phyloP scores from a whole-genome alignment of 768 basidiomycete genomes.

The Leccinum sublutescens region DNA sequence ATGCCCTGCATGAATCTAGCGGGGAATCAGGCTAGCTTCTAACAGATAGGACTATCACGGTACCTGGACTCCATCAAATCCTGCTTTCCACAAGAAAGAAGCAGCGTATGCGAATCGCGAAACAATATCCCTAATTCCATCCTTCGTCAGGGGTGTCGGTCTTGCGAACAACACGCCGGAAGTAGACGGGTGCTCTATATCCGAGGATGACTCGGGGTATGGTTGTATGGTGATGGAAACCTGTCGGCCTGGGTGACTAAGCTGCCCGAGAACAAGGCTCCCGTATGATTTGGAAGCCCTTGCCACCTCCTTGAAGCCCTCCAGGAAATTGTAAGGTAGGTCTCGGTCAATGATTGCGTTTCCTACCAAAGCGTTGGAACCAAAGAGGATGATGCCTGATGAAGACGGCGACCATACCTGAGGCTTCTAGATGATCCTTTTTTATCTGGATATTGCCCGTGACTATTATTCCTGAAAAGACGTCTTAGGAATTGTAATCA shows the following conservation, averaged over 20 bases:
- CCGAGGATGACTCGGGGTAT: conserved; percentile 35
- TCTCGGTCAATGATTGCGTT: conserved; percentile 34
- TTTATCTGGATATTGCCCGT: conserved; percentile 37
- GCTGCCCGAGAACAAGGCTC: conserved; percentile 32
- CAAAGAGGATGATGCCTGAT: not conserved
- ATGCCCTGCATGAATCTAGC: conserved; percentile 43
- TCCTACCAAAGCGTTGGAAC: conserved; percentile 15
- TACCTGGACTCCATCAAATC: conserved; percentile 67
- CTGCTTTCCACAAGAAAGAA: conserved; percentile 50
- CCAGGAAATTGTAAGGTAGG: conserved; percentile 24
- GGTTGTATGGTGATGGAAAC: conserved; percentile 36
- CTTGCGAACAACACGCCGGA: conserved; percentile 33
- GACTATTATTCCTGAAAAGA: conserved; percentile 29
- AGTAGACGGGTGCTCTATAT: conserved; percentile 33
- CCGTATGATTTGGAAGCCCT: conserved; percentile 32
- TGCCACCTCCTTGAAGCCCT: conserved; percentile 22
- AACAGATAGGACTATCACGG: not conserved
- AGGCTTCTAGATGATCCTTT: conserved; percentile 34
- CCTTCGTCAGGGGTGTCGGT: conserved; percentile 39
- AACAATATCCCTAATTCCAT: conserved; percentile 51
- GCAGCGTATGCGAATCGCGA: conserved; percentile 54
- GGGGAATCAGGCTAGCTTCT: not conserved
- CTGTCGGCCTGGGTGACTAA: conserved; percentile 35
- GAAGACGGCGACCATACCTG: conserved; percentile 19
- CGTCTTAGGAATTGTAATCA: conserved; percentile 2